Base-by-base conservation (phyloP, 2,329 filamentous ascomycete species). In the Chrysoporthe puriensis region DNA sequence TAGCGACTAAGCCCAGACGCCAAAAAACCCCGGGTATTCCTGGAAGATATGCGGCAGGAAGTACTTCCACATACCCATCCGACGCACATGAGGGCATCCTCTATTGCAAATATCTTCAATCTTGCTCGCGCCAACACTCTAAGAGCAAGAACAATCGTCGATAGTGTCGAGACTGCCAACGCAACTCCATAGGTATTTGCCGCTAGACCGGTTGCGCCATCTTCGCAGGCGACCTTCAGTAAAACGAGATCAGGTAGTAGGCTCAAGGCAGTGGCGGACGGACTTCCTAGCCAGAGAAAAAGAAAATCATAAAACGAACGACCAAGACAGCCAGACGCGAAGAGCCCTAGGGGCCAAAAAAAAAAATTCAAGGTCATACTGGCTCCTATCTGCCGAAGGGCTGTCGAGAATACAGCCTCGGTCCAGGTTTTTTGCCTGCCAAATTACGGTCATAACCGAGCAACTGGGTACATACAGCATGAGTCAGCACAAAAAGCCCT, bases 81-180 rank as follows among this genome's bases (percentile, higher is more conserved):
- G 46, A 54, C 64, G 21, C 69, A 70, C 67, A 70, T 70, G 1
- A 70, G 68, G 52, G 44, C 63, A 21, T 70, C 67, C 32, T 70
- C 67, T 26, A 64, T n/a, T 11, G n/a, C 43, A 44, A 69, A 67
- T 42, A 56, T 63, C 1, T 34, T 63, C 50, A 57, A 57, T 8
- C 42, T 54, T 32, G 60, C 3, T 16, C 69, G 64, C 1, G 50
- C 64, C 40, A 18, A 11, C 6, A 66, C 58, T 9, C 64, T 46
- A 21, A 66, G 59, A 21, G 21, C 21, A 32, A 66, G 36, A 6
- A 62, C 64, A 14, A 66, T 32, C 5, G 64, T 66, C 21, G 64
- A 66, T 6, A 62, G 6, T 16, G 62, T 46, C 7, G 64, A 66
- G 43, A 66, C 63, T 1, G 64, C 42, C 59, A 63, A n/a, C 1